These are phyloP conservation scores for Peronospora belbahrii DNA, from an alignment of 352 stramenopile species.

Conservation along the genomic window DNA sequence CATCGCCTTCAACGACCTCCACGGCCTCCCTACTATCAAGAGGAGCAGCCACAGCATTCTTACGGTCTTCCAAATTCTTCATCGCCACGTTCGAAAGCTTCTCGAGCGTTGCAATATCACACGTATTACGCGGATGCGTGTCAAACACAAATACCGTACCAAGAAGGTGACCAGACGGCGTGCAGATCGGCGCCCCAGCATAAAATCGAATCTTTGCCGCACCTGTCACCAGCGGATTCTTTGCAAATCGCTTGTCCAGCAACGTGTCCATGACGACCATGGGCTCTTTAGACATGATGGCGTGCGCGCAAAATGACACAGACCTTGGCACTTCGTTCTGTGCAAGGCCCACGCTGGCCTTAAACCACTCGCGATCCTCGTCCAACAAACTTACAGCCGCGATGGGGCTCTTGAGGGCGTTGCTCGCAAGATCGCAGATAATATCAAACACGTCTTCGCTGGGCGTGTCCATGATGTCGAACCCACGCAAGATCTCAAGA, in stretches of 20 bases:
- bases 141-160: conserved; percentile 86
- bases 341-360: conserved; percentile 73
- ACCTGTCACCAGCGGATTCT: conserved; percentile 80
- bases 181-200: conserved; percentile 73
- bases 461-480: conserved; percentile 84
- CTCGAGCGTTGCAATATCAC: conserved; percentile 79
- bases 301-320: conserved; percentile 80
- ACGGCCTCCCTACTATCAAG: conserved; percentile 44
- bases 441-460: conserved; percentile 86
- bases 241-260: conserved; percentile 78
- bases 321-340: conserved; percentile 84
- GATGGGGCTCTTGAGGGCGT: conserved; percentile 82
- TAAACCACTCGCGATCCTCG: conserved; percentile 85
- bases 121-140: conserved; percentile 76
- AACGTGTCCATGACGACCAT: conserved; percentile 86
- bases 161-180: conserved; percentile 69
- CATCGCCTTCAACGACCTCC: conserved; percentile 22
- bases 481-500: conserved; percentile 68
- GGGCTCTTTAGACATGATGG: conserved; percentile 84
- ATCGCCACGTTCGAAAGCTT: conserved; percentile 86
- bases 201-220: conserved; percentile 85
- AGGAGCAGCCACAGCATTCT: conserved; percentile 70
- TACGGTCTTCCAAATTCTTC: conserved; percentile 87
- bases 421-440: conserved; percentile 82
- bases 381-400: conserved; percentile 78